These are phyloP conservation scores for Erodium texanum DNA, from an alignment of 441 rosid species.

Conservation along the genomic window DNA sequence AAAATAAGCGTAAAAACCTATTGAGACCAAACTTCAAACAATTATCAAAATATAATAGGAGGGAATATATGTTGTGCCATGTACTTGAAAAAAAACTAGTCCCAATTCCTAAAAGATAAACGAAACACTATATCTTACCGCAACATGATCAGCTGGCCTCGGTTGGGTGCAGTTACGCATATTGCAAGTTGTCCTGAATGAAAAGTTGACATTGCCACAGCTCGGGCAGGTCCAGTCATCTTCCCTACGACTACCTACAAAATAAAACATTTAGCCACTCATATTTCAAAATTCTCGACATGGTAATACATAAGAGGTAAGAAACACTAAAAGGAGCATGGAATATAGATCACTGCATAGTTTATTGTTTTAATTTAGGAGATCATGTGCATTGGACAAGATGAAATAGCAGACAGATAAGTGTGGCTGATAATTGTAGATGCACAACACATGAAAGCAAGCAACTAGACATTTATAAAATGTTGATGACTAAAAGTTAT, in stretches of 20 bases:
- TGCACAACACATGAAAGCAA: too few species aligned
- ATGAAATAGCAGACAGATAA: not conserved
- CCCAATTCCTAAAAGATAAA: not conserved
- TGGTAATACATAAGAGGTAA: not conserved
- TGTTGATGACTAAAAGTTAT: not conserved
- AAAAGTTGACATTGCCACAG: slow-evolving; percentile 93
- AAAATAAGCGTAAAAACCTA: not conserved
- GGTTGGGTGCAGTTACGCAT: slow-evolving; percentile 98
- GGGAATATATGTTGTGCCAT: not conserved
- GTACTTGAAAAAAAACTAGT: not conserved
- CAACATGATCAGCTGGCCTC: slow-evolving; percentile 85
- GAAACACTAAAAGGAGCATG: not conserved
- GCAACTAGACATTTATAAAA: not conserved
- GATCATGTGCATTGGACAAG: not conserved
- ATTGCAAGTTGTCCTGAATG: slow-evolving; percentile 93
- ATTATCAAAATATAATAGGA: not conserved
- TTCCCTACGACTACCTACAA: slow-evolving; percentile 85
- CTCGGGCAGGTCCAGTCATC: slow-evolving; percentile 99
- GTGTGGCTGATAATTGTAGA: not conserved
- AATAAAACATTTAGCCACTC: slow-evolving; percentile 1
- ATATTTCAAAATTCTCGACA: not conserved
- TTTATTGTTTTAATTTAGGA: too few species aligned
- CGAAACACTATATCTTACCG: slow-evolving; percentile 33
- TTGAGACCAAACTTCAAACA: not conserved
- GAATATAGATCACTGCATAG: not conserved